Base-by-base conservation (phyloP, 2,329 filamentous ascomycete genomes). In the Gnomoniopsis smithogilvyi region DNA sequence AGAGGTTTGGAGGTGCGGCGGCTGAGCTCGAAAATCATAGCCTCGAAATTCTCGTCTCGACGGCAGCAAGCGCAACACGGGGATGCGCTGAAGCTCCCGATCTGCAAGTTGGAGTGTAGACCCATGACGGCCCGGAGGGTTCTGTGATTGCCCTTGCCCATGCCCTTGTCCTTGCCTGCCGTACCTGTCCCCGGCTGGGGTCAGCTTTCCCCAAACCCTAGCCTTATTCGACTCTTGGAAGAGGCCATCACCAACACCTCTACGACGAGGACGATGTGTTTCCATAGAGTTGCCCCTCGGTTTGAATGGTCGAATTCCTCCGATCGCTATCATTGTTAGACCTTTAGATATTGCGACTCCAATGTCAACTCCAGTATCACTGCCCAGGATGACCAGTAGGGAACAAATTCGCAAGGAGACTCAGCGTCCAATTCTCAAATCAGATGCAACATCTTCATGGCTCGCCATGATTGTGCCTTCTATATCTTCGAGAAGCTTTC, bases 11-110 rank as follows among this genome's bases (percentile, higher is more conserved):
- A 34, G 21, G 38, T 41, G 12, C n/a, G 38, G 38, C 12, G 12
- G 12, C 41, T 33, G 14, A 47, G 24, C 21, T 36, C 34, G 36
- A 38, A 15, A 41, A 22, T 56, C 45, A 45, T 54, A 56, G 54
- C 58, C 51, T 61, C 51, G 59, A 59, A 59, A 52, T 59, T 55
- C 51, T 55, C 55, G 54, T 30, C 33, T 45, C 21, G 43, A 48
- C 43, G 24, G 56, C 46, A 26, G 50, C 50, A 45, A 30, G 26
- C 26, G 26, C 26, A 30, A 30, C 8, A 30, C 26, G 26, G 26
- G 26, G 26, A 30, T 30, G 26, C 26, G 26, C 26, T 46, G 46
- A 52, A 54, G 56, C 56, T 59, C 56, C 56, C 4, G 26, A 30
- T 30, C 26, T 30, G 26, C 26, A 30, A 30, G 26, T 30, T 30